Evolutionary conservation across 495 filamentous ascomycete genomes (phyloP).

Genomic region (Penicillium canariense): DNA sequence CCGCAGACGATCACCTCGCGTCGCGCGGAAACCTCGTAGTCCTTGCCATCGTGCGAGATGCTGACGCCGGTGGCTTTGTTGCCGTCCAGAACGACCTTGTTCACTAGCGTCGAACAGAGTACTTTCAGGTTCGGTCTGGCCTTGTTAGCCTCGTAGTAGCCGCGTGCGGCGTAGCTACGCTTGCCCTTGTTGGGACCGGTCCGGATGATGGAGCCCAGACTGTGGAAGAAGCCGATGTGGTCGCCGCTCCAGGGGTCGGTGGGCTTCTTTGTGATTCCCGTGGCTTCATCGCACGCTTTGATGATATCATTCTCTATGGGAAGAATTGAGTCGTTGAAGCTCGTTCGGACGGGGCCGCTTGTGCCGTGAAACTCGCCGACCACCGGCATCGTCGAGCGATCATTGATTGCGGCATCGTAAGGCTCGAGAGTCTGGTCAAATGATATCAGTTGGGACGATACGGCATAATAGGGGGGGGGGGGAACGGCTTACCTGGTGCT

Average conservation of each 20-base stretch:
- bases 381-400: conserved; percentile 17
- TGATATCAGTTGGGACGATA: not conserved
- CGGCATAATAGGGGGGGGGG: conserved; percentile 22
- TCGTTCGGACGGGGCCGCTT: conserved; percentile 29
- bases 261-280: conserved; percentile 19
- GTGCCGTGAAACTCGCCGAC: conserved; percentile 27
- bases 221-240: conserved; percentile 34
- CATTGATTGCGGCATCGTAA: conserved; percentile 13
- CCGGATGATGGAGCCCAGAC: conserved; percentile 41
- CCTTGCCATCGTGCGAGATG: conserved; percentile 31
- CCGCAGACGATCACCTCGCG: conserved; percentile 56
- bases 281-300: conserved; percentile 23
- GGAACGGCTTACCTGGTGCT: conserved; percentile 20
- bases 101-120: conserved; percentile 31
- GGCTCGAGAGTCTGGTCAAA: conserved; percentile 17
- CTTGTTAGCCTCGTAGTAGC: conserved; percentile 23
- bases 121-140: conserved; percentile 27
- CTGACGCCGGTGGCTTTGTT: conserved; percentile 35
- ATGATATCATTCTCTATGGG: conserved; percentile 28
- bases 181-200: conserved; percentile 41
- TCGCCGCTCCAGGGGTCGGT: conserved; percentile 34
- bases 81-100: conserved; percentile 23
- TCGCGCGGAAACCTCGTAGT: conserved; percentile 42
- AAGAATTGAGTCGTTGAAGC: conserved; percentile 26
- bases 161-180: conserved; percentile 49